phyloP scores from a whole-genome alignment of 169 alveolate genomes.

The Fabrea salina region DNA sequence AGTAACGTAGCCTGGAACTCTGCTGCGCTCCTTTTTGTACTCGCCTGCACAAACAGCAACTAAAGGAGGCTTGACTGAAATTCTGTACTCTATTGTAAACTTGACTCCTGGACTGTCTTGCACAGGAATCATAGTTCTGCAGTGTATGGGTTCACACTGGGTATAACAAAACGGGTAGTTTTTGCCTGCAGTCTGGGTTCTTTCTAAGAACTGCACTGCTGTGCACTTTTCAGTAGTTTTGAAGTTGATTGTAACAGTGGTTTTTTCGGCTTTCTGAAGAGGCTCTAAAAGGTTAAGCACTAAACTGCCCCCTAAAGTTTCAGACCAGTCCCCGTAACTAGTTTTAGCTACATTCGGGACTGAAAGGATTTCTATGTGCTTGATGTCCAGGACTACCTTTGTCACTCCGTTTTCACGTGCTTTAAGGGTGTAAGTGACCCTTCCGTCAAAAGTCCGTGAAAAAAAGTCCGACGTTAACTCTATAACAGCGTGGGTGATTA shows the following conservation, averaged over 20 bases:
- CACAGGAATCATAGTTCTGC: conserved; percentile 78
- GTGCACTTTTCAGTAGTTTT: conserved; percentile 26
- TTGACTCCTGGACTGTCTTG: conserved; percentile 79
- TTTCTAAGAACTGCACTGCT: conserved; percentile 27
- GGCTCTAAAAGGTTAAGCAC: too few species aligned
- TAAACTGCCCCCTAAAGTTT: too few species aligned
- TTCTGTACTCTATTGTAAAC: conserved; percentile 55
- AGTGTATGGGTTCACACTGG: conserved; percentile 74
- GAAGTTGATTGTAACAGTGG: not conserved
- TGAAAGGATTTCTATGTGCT: conserved; percentile 12
- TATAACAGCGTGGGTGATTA: not conserved
- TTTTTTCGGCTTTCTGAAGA: not conserved
- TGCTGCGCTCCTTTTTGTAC: not conserved
- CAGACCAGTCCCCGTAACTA: too few species aligned
- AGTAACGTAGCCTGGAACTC: conserved; percentile 27
- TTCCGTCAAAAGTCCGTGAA: not conserved
- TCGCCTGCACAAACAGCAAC: conserved; percentile 59
- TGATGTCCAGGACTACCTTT: conserved; percentile 19
- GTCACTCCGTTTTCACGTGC: not conserved
- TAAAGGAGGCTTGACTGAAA: conserved; percentile 50
- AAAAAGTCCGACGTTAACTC: not conserved
- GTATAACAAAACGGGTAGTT: conserved; percentile 71
- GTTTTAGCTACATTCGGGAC: too few species aligned
- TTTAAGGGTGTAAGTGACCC: conserved; percentile 4
- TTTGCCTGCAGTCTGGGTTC: conserved; percentile 39